Conservation (phyloP, 1,139 yeast genomes). For the Protomyces macrosporus region DNA sequence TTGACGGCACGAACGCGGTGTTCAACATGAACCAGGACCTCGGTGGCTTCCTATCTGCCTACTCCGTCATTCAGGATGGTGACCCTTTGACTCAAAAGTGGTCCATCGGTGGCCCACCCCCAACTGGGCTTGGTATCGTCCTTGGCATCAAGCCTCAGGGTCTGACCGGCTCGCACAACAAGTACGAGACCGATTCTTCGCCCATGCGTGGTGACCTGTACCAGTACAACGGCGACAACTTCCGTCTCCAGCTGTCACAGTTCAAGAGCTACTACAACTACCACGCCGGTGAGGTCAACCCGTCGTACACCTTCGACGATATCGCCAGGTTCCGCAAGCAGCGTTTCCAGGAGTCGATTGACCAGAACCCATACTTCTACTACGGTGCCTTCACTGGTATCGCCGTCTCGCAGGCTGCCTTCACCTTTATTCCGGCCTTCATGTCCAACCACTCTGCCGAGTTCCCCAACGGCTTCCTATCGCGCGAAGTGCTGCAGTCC, state of each 20-base stretch:
- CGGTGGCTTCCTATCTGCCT: slow-evolving; percentile 20
- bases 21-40: slow-evolving; percentile 22
- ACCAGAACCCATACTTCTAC: slow-evolving; percentile 22
- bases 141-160: slow-evolving; percentile 1
- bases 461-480: slow-evolving; percentile 17
- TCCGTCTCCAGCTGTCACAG: slow-evolving; percentile 6
- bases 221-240: slow-evolving; percentile 22
- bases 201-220: slow-evolving; percentile 20
- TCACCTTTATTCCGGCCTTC: slow-evolving; percentile 23
- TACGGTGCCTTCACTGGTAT: slow-evolving; percentile 20
- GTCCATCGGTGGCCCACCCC: slow-evolving; percentile 11
- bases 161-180: slow-evolving; percentile 21
- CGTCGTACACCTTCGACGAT: slow-evolving; percentile 10
- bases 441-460: slow-evolving; percentile 26
- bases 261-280: slow-evolving; percentile 14
- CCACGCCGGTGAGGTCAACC: slow-evolving; percentile 2
- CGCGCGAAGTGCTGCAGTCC: slow-evolving; percentile 17
- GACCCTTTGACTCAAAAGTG: slow-evolving; percentile 11
- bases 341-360: slow-evolving; percentile 17
- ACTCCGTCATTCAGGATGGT: slow-evolving; percentile 12
- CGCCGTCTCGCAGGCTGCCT: slow-evolving; percentile 20
- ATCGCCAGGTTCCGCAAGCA: slow-evolving; percentile 2
- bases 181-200: slow-evolving; percentile 22
- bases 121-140: background rate
- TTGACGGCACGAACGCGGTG: slow-evolving; percentile 11